Evolutionary conservation across 2,329 filamentous ascomycete genomes (phyloP).

Genomic region (Aspergillus uvarum): DNA sequence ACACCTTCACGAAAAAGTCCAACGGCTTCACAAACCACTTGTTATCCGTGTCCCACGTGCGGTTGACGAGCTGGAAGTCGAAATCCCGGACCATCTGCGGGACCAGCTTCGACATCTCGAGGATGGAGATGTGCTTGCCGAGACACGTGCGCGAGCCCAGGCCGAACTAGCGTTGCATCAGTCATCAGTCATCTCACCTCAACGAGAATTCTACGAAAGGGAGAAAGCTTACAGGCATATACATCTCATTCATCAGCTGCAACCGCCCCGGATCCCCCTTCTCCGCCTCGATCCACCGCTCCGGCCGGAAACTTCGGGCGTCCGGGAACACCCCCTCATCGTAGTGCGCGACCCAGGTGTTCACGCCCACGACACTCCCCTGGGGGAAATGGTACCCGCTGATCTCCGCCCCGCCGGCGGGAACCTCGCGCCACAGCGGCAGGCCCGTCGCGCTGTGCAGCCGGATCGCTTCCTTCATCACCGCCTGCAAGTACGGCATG

Average conservation of each 20-base stretch:
- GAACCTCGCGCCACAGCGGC: conserved; percentile 52
- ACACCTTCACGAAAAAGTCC: conserved; percentile 39
- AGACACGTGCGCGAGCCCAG: conserved; percentile 34
- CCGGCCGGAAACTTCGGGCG: conserved; percentile 46
- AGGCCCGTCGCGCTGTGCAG: conserved; percentile 52
- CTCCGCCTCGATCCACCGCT: conserved; percentile 47
- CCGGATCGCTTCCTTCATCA: conserved; percentile 55
- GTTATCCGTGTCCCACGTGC: conserved; percentile 40
- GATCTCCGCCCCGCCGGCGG: conserved; percentile 46
- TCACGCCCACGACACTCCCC: conserved; percentile 47
- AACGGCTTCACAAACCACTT: conserved; percentile 47
- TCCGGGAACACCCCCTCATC: conserved; percentile 47
- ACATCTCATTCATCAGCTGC: conserved; percentile 39
- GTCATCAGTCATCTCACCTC: neutral
- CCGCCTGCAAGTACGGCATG: conserved; percentile 55
- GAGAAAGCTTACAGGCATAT: conserved; percentile 38
- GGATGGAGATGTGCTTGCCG: conserved; percentile 39
- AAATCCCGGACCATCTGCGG: conserved; percentile 34
- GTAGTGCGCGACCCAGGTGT: conserved; percentile 47
- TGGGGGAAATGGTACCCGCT: conserved; percentile 43
- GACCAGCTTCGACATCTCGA: conserved; percentile 41
- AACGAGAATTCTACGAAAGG: neutral
- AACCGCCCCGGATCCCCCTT: conserved; percentile 26
- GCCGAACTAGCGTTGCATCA: conserved; percentile 30
- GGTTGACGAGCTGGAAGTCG: conserved; percentile 21